Evolutionary conservation across 768 basidiomycete genomes (phyloP), one percentile per base, ranked within the genome.

Genomic region (Serendipita sp.): DNA sequence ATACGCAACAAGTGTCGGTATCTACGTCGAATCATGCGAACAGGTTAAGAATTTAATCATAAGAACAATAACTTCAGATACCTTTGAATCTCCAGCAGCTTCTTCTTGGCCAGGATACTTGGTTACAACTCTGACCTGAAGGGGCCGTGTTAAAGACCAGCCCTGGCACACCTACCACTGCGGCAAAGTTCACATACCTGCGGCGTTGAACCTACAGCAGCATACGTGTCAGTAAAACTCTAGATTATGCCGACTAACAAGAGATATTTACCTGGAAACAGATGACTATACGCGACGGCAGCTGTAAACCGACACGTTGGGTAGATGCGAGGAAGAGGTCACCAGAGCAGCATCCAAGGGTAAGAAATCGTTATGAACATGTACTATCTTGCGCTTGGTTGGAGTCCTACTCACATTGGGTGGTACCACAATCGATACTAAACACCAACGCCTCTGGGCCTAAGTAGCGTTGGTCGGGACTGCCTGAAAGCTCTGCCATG

Each of bases 101-200:
- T 64, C 64, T 31, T 64, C 64, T 43, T 64, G 64, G 6, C 63
- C 63, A 31, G 64, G 64, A 43, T 46, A 64, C 1, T 64, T 64
- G 3, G 64, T 64, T 6, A 64, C 64, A 11, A 64, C 18, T 18
- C 64, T 34, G 15, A 64, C 64, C 33, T 55, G 33, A 29, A 31
- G n/a, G 8, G 18, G 48, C 29, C 48, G 29, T 18, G 18, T 31
- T 16, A 52, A 52, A 4, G 8, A 31, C 6, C 6, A 5, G 48
- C 18, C 48, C 18, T 16, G 18, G 48, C 48, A 40, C 13, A 40
- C 13, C 6, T 13, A 40, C 37, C 4, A 8, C 55, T 60, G 34
- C 27, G 55, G 34, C 23, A n/a, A 36, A 18, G 55, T 60, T 31
- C n/a, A 18, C 55, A 60, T 60, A 60, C 55, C 55, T 60, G 55